Conservation (phyloP, 805 yeast genomes). For the Pichia scutulata region DNA sequence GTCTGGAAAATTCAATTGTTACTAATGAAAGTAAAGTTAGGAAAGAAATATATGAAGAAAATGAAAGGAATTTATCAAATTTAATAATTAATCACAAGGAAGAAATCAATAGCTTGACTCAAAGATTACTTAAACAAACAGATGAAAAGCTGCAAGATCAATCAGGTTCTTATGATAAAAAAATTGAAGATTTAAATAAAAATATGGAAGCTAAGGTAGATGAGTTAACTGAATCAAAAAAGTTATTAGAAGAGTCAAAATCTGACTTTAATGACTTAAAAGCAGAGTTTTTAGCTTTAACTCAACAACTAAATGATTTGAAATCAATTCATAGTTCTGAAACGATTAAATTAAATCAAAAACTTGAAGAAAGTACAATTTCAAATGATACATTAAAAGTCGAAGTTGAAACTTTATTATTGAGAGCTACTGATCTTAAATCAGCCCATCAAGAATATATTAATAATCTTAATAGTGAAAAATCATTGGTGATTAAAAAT, state of each 20-base stretch:
- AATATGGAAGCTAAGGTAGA: background rate
- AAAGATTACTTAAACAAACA: slow-evolving; percentile 15
- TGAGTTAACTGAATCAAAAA: slow-evolving; percentile 8
- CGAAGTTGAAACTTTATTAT: slow-evolving; percentile 5
- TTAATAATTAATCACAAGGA: slow-evolving; percentile 28
- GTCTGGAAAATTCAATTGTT: slow-evolving; percentile 20
- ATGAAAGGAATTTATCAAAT: slow-evolving; percentile 31
- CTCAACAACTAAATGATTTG: background rate
- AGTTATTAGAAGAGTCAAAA: background rate
- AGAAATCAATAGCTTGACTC: slow-evolving; percentile 28
- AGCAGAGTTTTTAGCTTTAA: background rate
- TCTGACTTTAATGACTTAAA: slow-evolving; percentile 3
- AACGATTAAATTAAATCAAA: background rate
- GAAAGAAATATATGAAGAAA: slow-evolving; percentile 24
- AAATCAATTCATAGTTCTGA: background rate
- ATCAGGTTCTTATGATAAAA: slow-evolving; percentile 28
- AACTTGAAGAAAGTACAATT: background rate
- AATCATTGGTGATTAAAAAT: background rate
- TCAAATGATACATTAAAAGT: slow-evolving; percentile 4
- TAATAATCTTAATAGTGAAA: background rate
- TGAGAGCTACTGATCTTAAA: slow-evolving; percentile 4
- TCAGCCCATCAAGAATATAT: background rate
- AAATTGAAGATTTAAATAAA: slow-evolving; percentile 12
- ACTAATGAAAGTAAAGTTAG: slow-evolving; percentile 27
- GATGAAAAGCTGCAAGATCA: slow-evolving; percentile 27